Conservation (phyloP, 106 monocot species). For the Xerophyta viscosa region DNA sequence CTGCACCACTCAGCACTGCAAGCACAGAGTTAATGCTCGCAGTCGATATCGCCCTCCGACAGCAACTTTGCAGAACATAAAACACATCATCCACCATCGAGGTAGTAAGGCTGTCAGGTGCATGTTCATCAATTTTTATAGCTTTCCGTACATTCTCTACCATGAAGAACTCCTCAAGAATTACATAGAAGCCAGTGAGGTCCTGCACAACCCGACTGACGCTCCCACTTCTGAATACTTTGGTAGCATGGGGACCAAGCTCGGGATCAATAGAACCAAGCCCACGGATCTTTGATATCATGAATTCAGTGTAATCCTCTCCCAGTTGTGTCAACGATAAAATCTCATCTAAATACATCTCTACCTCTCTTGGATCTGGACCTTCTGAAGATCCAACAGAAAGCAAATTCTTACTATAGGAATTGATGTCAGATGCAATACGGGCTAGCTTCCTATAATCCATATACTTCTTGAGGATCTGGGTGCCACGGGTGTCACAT, state of each 20-base stretch:
- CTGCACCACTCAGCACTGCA: conserved; percentile 68
- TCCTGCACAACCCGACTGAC: conserved; percentile 80
- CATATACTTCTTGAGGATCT: conserved; percentile 74
- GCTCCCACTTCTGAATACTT: conserved; percentile 63
- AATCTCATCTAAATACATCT: conserved; percentile 86
- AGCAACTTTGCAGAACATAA: conserved; percentile 94
- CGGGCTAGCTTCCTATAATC: conserved; percentile 53
- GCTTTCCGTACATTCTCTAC: conserved; percentile 99
- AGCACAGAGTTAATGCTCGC: conserved; percentile 81
- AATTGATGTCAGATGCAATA: conserved; percentile 77
- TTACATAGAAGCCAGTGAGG: conserved; percentile 85
- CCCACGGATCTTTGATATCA: conserved; percentile 77
- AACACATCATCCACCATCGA: conserved; percentile 98
- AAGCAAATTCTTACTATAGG: conserved; percentile 74
- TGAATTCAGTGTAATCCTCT: conserved; percentile 94
- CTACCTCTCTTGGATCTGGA: conserved; percentile 89
- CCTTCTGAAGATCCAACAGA: conserved; percentile 38
- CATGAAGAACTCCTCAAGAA: conserved; percentile 98
- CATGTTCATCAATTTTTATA: conserved; percentile 76
- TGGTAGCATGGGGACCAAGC: conserved; percentile 56
- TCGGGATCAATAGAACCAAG: conserved; percentile 62
- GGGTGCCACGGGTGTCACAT: conserved; percentile 81
- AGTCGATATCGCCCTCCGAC: conserved; percentile 77
- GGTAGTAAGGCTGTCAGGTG: conserved; percentile 67
- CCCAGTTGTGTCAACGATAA: conserved; percentile 72